Percentiles rank a stretch among this genome's conserved stretches.
These are phyloP conservation scores for Heterobasidion occidentale DNA, from an alignment of 1,284 basidiomycete genomes.

Conservation along the genomic window DNA sequence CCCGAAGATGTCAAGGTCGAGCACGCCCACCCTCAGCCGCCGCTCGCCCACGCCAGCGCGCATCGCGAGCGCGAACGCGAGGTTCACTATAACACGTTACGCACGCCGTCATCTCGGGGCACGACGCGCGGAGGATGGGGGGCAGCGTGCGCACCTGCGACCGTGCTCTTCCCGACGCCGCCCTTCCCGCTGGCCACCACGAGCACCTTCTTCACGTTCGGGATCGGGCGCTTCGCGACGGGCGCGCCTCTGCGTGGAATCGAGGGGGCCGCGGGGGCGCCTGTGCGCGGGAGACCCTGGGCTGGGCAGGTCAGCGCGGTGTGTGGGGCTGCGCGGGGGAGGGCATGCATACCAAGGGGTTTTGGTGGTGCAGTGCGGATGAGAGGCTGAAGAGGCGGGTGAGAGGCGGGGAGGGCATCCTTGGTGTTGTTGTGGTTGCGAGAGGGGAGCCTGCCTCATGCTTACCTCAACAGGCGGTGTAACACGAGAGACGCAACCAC, in stretches of 20 bases:
- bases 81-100: slow-evolving; percentile 50
- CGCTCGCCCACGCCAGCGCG: slow-evolving; percentile 25
- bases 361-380: no score
- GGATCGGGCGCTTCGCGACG: slow-evolving; percentile 49
- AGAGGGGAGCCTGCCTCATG: no score
- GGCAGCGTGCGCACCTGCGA: slow-evolving; percentile 61
- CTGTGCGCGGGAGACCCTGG: slow-evolving; percentile 46
- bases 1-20: slow-evolving; percentile 96
- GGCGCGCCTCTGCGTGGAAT: slow-evolving; percentile 55
- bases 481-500: no score
- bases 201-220: slow-evolving; percentile 68
- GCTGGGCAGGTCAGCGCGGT: slow-evolving; percentile 20
- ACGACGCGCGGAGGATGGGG: background rate
- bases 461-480: no score
- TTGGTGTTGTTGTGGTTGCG: no score
- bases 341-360: no score
- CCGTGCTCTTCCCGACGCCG: slow-evolving; percentile 94
- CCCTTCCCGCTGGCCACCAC: slow-evolving; percentile 94
- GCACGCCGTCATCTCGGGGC: background rate
- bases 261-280: slow-evolving; percentile 32
- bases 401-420: no score
- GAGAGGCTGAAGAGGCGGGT: no score
- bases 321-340: background rate
- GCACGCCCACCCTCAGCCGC: slow-evolving; percentile 69
- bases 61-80: slow-evolving; percentile 70